phyloP scores from a whole-genome alignment of 106 monocot species.

The Acorus calamus region DNA sequence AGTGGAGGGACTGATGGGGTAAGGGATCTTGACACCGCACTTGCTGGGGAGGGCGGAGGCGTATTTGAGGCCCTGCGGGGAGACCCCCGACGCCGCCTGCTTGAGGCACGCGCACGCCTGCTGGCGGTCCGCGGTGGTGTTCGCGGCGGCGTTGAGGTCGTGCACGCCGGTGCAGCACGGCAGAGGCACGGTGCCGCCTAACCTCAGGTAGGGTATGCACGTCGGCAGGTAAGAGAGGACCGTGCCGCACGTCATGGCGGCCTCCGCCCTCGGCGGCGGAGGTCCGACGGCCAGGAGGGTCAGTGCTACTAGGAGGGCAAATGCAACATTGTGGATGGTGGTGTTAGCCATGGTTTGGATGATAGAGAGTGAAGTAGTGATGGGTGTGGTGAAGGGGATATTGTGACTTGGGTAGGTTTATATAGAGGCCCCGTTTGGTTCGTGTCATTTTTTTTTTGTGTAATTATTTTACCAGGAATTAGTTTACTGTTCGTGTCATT shows the following conservation, averaged over 20 bases:
- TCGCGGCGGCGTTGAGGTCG: constrained; percentile 11
- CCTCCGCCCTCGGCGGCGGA: too few species aligned
- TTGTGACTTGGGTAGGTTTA: too few species aligned
- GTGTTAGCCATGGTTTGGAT: too few species aligned
- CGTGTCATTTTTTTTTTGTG: too few species aligned
- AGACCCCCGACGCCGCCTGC: constrained; percentile 10
- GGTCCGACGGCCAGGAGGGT: too few species aligned
- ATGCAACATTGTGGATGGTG: too few species aligned
- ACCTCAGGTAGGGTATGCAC: constrained; percentile 14
- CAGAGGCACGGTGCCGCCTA: background rate
- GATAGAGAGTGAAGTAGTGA: too few species aligned
- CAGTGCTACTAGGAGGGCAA: too few species aligned
- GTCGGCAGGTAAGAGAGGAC: constrained; percentile 17
- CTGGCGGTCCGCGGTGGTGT: constrained; percentile 13
- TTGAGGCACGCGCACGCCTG: constrained; percentile 25
- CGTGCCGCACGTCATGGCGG: constrained; percentile 13
- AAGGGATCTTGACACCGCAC: constrained; percentile 20
- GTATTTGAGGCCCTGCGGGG: constrained; percentile 2
- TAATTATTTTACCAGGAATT: too few species aligned
- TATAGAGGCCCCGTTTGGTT: too few species aligned
- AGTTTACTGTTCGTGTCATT: too few species aligned
- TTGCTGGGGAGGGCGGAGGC: constrained; percentile 10
- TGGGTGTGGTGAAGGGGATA: too few species aligned
- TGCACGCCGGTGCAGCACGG: constrained; percentile 17
- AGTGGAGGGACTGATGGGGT: constrained; percentile 18